Evolutionary conservation across 1,139 yeast genomes (phyloP).

Genomic region (Taphrina deformans): DNA sequence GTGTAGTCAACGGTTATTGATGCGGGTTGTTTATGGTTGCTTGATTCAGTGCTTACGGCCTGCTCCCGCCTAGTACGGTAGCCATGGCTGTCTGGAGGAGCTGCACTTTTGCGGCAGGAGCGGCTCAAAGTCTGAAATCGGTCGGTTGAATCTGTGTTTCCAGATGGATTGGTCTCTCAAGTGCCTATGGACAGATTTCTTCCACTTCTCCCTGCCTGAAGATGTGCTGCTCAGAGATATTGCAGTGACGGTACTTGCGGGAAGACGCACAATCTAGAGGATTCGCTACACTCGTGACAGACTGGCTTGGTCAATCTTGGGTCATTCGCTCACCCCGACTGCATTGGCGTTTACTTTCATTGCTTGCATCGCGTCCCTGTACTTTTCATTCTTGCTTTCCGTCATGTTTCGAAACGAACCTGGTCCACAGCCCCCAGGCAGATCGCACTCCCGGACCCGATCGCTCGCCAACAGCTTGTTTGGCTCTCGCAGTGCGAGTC

Average conservation of each 20-base stretch:
- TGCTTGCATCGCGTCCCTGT: slow-evolving; percentile 5
- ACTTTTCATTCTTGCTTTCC: slow-evolving; percentile 1
- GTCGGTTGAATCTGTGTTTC: background rate
- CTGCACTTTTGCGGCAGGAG: no score
- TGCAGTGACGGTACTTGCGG: no score
- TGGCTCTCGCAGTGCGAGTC: slow-evolving; percentile 5
- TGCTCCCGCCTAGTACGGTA: no score
- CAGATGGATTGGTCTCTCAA: background rate
- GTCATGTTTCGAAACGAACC: background rate
- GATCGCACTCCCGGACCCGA: slow-evolving; percentile 8
- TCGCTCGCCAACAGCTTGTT: slow-evolving; percentile 5
- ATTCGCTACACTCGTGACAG: background rate
- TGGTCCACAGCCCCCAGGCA: background rate
- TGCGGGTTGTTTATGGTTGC: no score
- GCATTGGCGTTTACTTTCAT: slow-evolving; percentile 8
- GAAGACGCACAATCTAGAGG: no score
- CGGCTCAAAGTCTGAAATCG: background rate
- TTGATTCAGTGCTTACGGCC: no score
- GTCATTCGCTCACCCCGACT: background rate
- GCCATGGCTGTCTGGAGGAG: background rate
- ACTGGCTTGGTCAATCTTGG: slow-evolving; percentile 16
- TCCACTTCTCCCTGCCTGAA: no score
- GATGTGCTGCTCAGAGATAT: no score
- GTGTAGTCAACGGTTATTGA: no score
- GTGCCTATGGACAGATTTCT: no score